A percentile compares a stretch with the other conserved stretches of the same genome.
phyloP scores from a whole-genome alignment of 352 stramenopile species.

The Globisporangium nagaii region DNA sequence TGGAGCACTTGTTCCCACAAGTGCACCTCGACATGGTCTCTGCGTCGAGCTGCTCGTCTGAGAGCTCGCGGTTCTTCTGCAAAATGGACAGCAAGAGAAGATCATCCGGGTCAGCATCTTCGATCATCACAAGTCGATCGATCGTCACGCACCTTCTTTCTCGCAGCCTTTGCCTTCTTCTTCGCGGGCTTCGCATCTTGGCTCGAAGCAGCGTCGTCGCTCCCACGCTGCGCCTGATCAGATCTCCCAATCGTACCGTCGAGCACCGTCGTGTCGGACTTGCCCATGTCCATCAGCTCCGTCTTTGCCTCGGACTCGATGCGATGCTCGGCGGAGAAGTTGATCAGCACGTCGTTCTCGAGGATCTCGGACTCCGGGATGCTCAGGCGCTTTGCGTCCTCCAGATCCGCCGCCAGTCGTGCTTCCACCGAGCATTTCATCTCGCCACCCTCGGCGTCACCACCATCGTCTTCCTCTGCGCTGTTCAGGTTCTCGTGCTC shows the following conservation, averaged over 20 bases:
- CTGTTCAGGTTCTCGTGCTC: constrained; percentile 5
- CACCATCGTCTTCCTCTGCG: neutral
- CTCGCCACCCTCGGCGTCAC: neutral
- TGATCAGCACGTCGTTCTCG: constrained; percentile 3
- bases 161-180: constrained; percentile 10
- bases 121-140: neutral
- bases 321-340: neutral
- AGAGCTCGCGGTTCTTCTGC: constrained; percentile 10
- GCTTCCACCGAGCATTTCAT: neutral
- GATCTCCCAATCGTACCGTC: neutral
- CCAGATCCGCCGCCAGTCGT: neutral
- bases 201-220: constrained; percentile 5
- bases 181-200: constrained; percentile 6
- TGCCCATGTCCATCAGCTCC: constrained; percentile 19
- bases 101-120: neutral
- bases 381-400: neutral
- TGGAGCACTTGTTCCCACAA: constrained; percentile 47
- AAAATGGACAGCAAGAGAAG: neutral
- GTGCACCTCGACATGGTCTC: constrained; percentile 67
- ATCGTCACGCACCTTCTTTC: constrained; percentile 10
- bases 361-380: constrained; percentile 1
- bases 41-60: constrained; percentile 38
- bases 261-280: constrained; percentile 19
- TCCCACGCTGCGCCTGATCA: constrained; percentile 2
- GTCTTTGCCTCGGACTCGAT: constrained; percentile 18